These are phyloP conservation scores for Lathyrus aphaca DNA, from an alignment of 306 rosid genomes.

Conservation along the genomic window DNA sequence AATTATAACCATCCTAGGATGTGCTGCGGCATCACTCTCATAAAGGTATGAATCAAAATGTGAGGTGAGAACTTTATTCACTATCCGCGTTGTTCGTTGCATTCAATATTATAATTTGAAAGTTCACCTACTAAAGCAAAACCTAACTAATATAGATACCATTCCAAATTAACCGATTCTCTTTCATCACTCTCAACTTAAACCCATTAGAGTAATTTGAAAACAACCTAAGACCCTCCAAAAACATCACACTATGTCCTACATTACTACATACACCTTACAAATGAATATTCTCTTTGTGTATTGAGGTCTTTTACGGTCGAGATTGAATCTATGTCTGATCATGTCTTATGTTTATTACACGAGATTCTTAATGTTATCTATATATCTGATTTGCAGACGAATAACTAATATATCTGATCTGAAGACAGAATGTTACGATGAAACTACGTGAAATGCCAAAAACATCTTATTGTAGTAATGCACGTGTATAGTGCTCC, in stretches of 20 bases:
- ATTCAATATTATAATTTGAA: conserved; percentile 40
- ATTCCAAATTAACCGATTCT: conserved; percentile 21
- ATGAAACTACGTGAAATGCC: neutral
- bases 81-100: conserved; percentile 28
- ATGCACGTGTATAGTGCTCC: conserved; percentile 6
- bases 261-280: too few relatives aligned
- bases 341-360: too few relatives aligned
- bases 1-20: conserved; percentile 9
- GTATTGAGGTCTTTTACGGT: too few relatives aligned
- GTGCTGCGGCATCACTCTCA: conserved; percentile 29
- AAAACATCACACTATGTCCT: too few relatives aligned
- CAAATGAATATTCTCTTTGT: too few relatives aligned
- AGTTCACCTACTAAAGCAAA: conserved; percentile 43
- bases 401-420: too few relatives aligned
- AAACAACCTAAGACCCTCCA: conserved; percentile 43
- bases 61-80: conserved; percentile 40
- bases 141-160: conserved; percentile 35
- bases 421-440: neutral
- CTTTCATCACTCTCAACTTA: conserved; percentile 27
- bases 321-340: too few relatives aligned
- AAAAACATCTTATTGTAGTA: neutral
- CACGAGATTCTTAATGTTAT: too few relatives aligned
- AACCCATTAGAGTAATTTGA: conserved; percentile 29
- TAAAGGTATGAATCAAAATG: conserved; percentile 30
- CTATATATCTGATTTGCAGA: too few relatives aligned